Base-by-base conservation (phyloP, 306 rosid species). In the Corylus heterophylla region DNA sequence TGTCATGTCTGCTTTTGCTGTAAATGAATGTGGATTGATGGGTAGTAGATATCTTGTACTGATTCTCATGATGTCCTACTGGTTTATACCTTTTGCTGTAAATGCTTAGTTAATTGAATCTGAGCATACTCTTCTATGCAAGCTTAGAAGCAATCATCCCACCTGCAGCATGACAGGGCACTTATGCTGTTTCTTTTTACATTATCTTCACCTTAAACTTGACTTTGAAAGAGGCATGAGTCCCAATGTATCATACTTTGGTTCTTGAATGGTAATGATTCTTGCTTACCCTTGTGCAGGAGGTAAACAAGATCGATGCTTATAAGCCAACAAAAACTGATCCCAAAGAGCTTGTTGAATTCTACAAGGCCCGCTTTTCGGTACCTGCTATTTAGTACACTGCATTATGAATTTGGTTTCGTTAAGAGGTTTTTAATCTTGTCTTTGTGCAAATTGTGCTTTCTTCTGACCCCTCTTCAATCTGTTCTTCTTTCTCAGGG, bases 261-360 rank as follows among this genome's bases (percentile, higher is more conserved):
- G 59, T 69, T n/a, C 61, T 45, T 18, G 25, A 81, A n/a, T 50
- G 61, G 13, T 85, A 54, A 59, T 79, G 27, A 61, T 63, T 64
- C 55, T 48, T 69, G 49, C 54, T 20, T 12, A n/a, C 8, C 67
- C 76, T 58, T 63, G 69, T 74, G 85, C 87, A 89, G 97, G 91
- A 82, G 80, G 4, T 92, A 76, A 88, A 89, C 84, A 89, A 88
- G 85, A 83, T 88, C 52, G 88, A 83, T 71, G 93, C 92, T 49
- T 93, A 91, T 69, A 85, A 88, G 78, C 80, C 75, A 69, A 90
- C 94, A 54, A 89, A 84, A 81, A 22, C 17, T 16, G 88, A 91
- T 81, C 90, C 92, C 12, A 49, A 73, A 35, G 85, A 88, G 76
- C 12, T 77, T 5, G 80, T 90, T n/a, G 88, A 74, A 14, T 0